Percentiles rank a stretch among this genome's conserved stretches.
Evolutionary conservation across 2,329 filamentous ascomycete genomes (phyloP).

Genomic region (Phyllosticta citrichinensis): DNA sequence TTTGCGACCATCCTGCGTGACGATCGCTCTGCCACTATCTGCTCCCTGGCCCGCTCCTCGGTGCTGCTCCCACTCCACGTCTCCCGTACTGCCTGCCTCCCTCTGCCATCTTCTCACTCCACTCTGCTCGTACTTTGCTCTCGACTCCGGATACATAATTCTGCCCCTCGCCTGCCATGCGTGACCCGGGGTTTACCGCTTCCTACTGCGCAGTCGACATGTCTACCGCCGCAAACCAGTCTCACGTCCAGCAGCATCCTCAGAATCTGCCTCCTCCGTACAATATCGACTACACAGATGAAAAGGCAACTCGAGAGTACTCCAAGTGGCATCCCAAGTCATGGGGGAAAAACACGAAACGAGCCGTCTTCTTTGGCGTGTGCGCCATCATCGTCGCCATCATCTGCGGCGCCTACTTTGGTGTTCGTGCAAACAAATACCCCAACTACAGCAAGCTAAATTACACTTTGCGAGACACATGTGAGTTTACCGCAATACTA

Average conservation of each 20-base stretch:
- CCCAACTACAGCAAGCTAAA: constrained; percentile 10
- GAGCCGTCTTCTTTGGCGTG: constrained; percentile 47
- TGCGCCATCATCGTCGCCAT: constrained; percentile 39
- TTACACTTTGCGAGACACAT: constrained; percentile 24
- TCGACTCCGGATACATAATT: not conserved
- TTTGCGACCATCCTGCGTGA: not conserved
- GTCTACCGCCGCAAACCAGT: not conserved
- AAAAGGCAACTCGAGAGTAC: not conserved
- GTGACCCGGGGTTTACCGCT: not conserved
- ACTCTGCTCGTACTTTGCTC: not conserved
- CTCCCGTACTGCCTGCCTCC: not conserved
- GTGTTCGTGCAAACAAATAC: constrained; percentile 1
- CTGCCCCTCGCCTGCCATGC: not conserved
- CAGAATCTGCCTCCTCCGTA: constrained; percentile 14
- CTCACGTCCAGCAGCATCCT: not conserved
- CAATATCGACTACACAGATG: not conserved
- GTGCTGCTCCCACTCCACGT: not conserved
- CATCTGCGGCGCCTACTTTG: constrained; percentile 41
- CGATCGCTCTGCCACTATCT: not conserved
- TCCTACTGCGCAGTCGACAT: not conserved
- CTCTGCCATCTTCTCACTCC: not conserved
- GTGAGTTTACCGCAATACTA: constrained; percentile 60
- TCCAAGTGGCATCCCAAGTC: constrained; percentile 10
- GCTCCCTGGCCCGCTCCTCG: not conserved
- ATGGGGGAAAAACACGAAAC: constrained; percentile 32